Evolutionary conservation across 495 filamentous ascomycete genomes (phyloP).

Genomic region (Poronia punctata): DNA sequence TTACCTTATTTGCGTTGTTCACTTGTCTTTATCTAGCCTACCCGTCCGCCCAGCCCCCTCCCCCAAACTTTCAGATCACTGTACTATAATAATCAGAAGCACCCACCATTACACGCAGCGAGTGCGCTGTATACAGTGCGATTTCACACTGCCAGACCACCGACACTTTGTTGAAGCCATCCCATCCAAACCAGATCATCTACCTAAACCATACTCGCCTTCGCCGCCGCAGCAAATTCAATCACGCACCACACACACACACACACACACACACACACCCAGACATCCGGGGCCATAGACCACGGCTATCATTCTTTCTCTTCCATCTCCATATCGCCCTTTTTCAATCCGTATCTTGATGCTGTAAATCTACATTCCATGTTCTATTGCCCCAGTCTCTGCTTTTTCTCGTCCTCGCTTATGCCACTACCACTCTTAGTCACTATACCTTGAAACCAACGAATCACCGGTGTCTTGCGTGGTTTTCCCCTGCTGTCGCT

Average conservation of each 20-base stretch:
- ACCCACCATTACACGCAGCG: neutral
- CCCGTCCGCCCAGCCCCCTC: too few species aligned
- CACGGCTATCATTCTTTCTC: conserved; percentile 1
- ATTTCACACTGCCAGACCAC: neutral
- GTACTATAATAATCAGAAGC: neutral
- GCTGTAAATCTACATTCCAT: conserved; percentile 9
- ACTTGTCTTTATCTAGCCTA: neutral
- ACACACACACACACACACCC: conserved; percentile 4
- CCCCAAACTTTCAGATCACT: neutral
- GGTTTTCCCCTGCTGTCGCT: conserved; percentile 14
- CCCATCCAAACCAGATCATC: conserved; percentile 23
- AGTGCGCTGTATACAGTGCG: conserved; percentile 5
- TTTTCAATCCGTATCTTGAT: conserved; percentile 7
- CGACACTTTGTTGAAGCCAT: conserved; percentile 13
- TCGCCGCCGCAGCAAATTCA: conserved; percentile 26
- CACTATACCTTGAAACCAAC: conserved; percentile 14
- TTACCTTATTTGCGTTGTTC: neutral
- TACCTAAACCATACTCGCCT: conserved; percentile 25
- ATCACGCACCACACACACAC: conserved; percentile 19
- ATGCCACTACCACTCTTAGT: conserved; percentile 8
- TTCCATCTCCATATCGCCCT: conserved; percentile 14
- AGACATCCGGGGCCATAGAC: neutral
- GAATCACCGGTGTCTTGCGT: conserved; percentile 10
- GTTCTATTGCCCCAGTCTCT: conserved; percentile 6
- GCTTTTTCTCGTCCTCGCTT: conserved; percentile 11